phyloP scores from a whole-genome alignment of 2,329 filamentous ascomycete species.

The Aspergillus quadricinctus region DNA sequence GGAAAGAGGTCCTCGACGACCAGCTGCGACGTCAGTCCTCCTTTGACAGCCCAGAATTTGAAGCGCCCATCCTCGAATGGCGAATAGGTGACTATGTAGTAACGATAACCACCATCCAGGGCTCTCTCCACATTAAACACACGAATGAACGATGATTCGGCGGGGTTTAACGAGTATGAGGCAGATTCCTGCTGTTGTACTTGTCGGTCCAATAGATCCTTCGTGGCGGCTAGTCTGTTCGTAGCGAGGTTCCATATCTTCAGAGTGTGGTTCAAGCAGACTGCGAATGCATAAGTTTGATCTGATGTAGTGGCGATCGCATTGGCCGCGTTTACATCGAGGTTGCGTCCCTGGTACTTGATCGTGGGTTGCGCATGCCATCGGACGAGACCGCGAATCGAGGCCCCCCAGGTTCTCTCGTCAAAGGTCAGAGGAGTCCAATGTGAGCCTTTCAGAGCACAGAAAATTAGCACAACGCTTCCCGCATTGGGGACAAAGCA shows the following conservation, averaged over 20 bases:
- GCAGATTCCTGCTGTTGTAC: conserved; percentile 63
- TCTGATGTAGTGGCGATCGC: conserved; percentile 44
- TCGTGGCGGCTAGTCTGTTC: conserved; percentile 70
- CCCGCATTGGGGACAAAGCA: conserved; percentile 1
- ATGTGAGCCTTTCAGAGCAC: conserved; percentile 28
- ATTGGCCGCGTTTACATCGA: conserved; percentile 42
- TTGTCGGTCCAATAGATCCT: conserved; percentile 70
- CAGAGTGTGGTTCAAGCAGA: conserved; percentile 83
- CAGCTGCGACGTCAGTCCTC: conserved; percentile 53
- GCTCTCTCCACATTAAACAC: conserved; percentile 58
- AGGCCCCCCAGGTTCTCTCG: conserved; percentile 47
- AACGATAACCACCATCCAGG: conserved; percentile 45
- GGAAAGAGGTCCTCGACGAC: conserved; percentile 70
- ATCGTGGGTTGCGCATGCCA: conserved; percentile 42
- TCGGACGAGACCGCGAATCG: conserved; percentile 44
- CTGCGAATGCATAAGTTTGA: conserved; percentile 61
- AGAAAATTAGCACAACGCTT: conserved; percentile 5
- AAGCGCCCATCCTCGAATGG: conserved; percentile 84
- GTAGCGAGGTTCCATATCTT: conserved; percentile 85
- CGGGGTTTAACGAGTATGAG: conserved; percentile 75
- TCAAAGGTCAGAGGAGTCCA: conserved; percentile 47
- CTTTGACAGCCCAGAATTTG: conserved; percentile 82
- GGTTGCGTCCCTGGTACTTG: conserved; percentile 37
- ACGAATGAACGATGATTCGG: conserved; percentile 70
- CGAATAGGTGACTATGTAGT: conserved; percentile 75